Conservation (phyloP, 148 eudicot genomes). For the Amaranthus palmeri region DNA sequence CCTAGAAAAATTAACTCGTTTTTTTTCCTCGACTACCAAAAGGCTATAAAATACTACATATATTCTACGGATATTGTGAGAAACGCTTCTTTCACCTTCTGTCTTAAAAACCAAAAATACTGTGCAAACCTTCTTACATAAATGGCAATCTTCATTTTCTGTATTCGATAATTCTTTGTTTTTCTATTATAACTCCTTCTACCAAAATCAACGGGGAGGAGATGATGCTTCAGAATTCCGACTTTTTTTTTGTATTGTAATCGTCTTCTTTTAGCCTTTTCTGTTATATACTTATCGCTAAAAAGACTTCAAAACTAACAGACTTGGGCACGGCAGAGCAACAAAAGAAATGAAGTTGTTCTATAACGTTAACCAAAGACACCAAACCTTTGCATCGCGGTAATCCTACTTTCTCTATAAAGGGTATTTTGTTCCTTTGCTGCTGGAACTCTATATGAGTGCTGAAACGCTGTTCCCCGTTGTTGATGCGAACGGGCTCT, state of each 20-base stretch:
- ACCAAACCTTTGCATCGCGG: conserved; percentile 14
- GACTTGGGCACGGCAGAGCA: conserved; percentile 1
- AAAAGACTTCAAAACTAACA: conserved; percentile 6
- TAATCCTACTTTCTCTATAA: conserved; percentile 16
- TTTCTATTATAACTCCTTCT: conserved; percentile 25
- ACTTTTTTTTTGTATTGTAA: background rate
- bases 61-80: conserved; percentile 11
- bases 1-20: conserved; percentile 9
- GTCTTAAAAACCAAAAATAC: conserved; percentile 13
- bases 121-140: conserved; percentile 21
- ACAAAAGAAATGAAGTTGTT: conserved; percentile 14
- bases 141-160: conserved; percentile 3
- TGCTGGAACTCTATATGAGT: conserved; percentile 30
- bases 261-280: conserved; percentile 13
- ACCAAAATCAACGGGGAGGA: conserved; percentile 27
- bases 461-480: conserved; percentile 40
- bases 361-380: conserved; percentile 17
- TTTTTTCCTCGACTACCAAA: conserved; percentile 16
- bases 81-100: conserved; percentile 14
- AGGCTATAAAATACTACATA: conserved; percentile 15
- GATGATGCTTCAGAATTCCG: conserved; percentile 16
- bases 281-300: conserved; percentile 21
- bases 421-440: conserved; percentile 2
- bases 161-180: conserved; percentile 17
- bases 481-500: conserved; percentile 52